Base-by-base conservation (phyloP, 495 filamentous ascomycete genomes). In the Penicillium nucicola region DNA sequence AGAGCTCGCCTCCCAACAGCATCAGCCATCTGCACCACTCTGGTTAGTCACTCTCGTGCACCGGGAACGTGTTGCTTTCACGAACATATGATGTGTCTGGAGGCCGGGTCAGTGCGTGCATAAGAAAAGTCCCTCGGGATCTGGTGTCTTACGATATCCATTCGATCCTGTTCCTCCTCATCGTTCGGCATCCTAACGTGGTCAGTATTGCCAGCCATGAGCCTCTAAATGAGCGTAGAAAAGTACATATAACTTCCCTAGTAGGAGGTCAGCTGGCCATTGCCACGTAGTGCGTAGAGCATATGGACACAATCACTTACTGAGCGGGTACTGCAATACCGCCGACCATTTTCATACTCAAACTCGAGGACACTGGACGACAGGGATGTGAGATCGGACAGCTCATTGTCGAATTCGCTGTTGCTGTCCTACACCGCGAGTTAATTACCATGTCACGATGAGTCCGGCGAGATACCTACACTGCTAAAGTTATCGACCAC, bases 261-360 rank as follows among this genome's bases (percentile, higher is more conserved):
- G 10, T 38, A 8, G n/a, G 25, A 8, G 23, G 41, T 43, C 13
- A 43, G 25, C 18, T 79, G 46, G 84, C 75, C 84, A 84, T 23
- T n/a, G n/a, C n/a, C n/a, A n/a, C n/a, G n/a, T n/a, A n/a, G n/a
- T n/a, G n/a, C n/a, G n/a, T n/a, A n/a, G n/a, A n/a, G n/a, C n/a
- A n/a, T n/a, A n/a, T n/a, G n/a, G n/a, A n/a, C n/a, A n/a, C n/a
- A n/a, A n/a, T n/a, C 66, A 40, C 56, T 35, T 51, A 84, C 84
- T 41, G 82, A 75, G 36, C 82, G 67, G 52, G 79, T 84, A 42
- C 71, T 73, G 55, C 85, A 82, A 62, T 88, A 88, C 20, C 84
- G 75, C 22, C 84, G 67, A 17, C 84, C 84, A 56, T 88, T 87
- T 54, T 86, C 60, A 50, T 76, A 73, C 35, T 70, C 62, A 45